These are phyloP conservation scores for Fragilaria crotonensis DNA, from an alignment of 108 stramenopile genomes.

Conservation along the genomic window DNA sequence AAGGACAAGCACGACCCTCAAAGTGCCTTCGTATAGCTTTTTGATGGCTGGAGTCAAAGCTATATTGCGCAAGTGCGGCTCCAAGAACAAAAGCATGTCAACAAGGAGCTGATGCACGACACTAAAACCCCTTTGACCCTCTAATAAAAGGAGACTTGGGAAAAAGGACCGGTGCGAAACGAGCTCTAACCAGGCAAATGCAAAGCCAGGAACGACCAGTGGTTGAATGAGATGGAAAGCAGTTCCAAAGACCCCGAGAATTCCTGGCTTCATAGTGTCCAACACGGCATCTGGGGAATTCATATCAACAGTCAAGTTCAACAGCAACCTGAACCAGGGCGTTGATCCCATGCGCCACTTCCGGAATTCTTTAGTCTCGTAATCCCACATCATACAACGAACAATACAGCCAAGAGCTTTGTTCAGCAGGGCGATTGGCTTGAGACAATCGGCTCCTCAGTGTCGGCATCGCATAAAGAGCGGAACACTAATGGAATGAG, in stretches of 20 bases:
- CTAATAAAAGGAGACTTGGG: constrained; percentile 84
- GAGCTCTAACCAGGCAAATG: constrained; percentile 98
- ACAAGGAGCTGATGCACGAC: constrained; percentile 93
- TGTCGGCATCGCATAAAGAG: constrained; percentile 63
- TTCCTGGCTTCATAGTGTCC: constrained; percentile 61
- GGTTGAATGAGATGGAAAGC: constrained; percentile 95
- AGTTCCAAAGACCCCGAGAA: constrained; percentile 87
- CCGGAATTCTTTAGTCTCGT: constrained; percentile 24
- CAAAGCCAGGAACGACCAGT: constrained; percentile 87
- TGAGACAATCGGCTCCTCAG: constrained; percentile 45
- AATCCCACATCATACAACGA: constrained; percentile 75
- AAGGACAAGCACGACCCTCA: constrained; percentile 93
- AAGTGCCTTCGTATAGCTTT: constrained; percentile 93
- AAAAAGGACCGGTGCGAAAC: constrained; percentile 95
- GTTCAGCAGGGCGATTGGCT: constrained; percentile 81
- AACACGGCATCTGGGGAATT: constrained; percentile 77
- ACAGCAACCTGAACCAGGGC: constrained; percentile 95
- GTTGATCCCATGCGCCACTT: not conserved
- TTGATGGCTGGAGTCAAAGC: constrained; percentile 84
- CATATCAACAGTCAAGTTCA: constrained; percentile 90
- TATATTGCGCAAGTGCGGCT: constrained; percentile 80
- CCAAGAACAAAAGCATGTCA: constrained; percentile 90
- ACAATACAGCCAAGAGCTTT: constrained; percentile 81
- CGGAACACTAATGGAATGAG: constrained; percentile 86
- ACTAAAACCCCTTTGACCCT: constrained; percentile 90